phyloP scores from a whole-genome alignment of 495 filamentous ascomycete genomes.

The Penicillium argentinense region DNA sequence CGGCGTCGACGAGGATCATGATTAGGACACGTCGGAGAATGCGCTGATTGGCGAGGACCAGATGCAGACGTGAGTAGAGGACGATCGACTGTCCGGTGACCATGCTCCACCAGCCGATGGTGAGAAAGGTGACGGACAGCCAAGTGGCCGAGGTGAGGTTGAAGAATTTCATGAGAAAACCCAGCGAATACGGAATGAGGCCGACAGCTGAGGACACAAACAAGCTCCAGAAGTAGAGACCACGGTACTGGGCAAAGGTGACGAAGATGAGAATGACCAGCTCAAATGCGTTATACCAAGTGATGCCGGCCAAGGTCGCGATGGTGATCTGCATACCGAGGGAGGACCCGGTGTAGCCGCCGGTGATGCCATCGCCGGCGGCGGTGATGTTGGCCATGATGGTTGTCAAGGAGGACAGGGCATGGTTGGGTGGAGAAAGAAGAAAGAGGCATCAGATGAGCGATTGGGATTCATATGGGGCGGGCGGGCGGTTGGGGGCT shows the following conservation, averaged over 20 bases:
- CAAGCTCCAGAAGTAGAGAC: constrained; percentile 60
- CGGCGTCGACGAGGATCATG: constrained; percentile 60
- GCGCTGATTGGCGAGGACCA: constrained; percentile 52
- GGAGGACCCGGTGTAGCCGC: constrained; percentile 7
- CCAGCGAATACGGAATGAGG: constrained; percentile 56
- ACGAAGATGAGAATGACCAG: constrained; percentile 56
- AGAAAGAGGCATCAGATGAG: constrained; percentile 9
- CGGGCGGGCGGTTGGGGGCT: neutral
- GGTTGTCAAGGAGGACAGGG: constrained; percentile 6
- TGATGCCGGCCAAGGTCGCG: constrained; percentile 52
- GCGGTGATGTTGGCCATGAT: constrained; percentile 26
- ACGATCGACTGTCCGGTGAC: constrained; percentile 67
- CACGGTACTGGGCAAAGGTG: constrained; percentile 51
- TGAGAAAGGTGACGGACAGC: constrained; percentile 45
- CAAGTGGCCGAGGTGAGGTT: constrained; percentile 38
- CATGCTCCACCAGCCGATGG: constrained; percentile 62
- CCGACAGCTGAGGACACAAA: constrained; percentile 53
- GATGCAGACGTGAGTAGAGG: constrained; percentile 66
- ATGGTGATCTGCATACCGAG: constrained; percentile 49
- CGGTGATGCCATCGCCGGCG: constrained; percentile 43
- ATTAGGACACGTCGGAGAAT: constrained; percentile 50
- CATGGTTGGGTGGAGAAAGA: constrained; percentile 18
- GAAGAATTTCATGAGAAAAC: constrained; percentile 63
- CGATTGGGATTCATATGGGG: constrained; percentile 11
- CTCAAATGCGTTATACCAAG: constrained; percentile 57